Base-by-base conservation (phyloP, 2,329 filamentous ascomycete genomes). In the Didymella pinodella region DNA sequence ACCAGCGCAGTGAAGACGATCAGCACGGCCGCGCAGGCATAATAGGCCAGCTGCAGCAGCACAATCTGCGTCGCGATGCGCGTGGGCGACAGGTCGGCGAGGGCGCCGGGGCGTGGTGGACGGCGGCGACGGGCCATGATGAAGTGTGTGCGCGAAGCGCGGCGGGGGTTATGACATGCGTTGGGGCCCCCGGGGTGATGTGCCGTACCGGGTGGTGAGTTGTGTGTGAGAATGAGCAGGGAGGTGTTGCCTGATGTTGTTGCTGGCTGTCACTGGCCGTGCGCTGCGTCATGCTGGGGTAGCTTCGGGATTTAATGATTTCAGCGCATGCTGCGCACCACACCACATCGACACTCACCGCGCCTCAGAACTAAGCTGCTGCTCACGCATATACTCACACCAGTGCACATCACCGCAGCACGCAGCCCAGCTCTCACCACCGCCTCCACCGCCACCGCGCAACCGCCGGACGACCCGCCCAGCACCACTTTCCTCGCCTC, bases 1-100 rank as follows among this genome's bases (percentile, higher is more conserved):
- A 90, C 87, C 29, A 90, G 77, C 2, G 86, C 86, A 3, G 86
- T 89, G 77, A 90, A 91, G 48, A 90, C 73, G 56, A 90, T 89
- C 57, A 91, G 80, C 25, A 85, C 75, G 20, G 84, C 83, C 6
- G 86, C 87, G 66, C 81, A 83, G 61, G 77, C 78, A 80, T 91
- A 91, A 78, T 88, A 90, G 62, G 84, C 83, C 43, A 84, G 69
- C 72, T 91, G 88, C 6, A 91, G 82, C 41, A 88, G 70, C 57
- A 86, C 63, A 69, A 91, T 91, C 76, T 90, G 88, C 47, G 83
- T 83, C 60, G 89, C 77, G 75, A 91, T 90, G 71, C 86, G 86
- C 59, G 87, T 80, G 45, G 88, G 88, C 43, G 87, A 84, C 51
- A 90, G 86, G 72, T 90, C 87, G 51, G 84, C 84, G 65, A 89